These are phyloP conservation scores for Aspergillus sparsus DNA, from an alignment of 495 filamentous ascomycete species.

Conservation along the genomic window DNA sequence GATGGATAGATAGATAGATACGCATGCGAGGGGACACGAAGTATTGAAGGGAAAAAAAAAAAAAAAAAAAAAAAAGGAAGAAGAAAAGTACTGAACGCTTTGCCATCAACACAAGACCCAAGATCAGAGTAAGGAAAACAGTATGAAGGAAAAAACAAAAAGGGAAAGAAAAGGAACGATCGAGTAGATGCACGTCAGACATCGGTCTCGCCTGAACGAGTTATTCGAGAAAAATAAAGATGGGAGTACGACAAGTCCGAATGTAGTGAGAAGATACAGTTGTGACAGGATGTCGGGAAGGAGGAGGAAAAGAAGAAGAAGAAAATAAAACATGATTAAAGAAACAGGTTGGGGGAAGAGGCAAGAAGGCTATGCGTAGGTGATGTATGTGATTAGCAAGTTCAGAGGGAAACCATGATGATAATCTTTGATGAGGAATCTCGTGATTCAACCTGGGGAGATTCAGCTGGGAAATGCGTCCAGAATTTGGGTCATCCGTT, in stretches of 20 bases:
- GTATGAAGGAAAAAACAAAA: no score
- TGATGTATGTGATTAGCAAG: no score
- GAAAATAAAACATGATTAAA: not conserved
- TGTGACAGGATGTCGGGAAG: not conserved
- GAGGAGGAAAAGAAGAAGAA: not conserved
- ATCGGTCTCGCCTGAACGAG: no score
- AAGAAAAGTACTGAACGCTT: no score
- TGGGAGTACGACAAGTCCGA: no score
- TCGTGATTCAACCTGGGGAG: not conserved
- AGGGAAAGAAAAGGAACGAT: no score
- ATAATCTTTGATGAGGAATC: not conserved
- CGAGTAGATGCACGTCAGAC: no score
- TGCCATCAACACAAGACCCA: no score
- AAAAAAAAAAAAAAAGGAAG: not conserved
- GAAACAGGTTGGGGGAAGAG: not conserved
- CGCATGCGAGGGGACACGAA: not conserved
- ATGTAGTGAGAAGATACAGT: no score
- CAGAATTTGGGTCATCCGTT: conserved; percentile 58
- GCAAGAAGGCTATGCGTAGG: not conserved
- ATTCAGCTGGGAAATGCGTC: conserved; percentile 31
- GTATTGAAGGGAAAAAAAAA: not conserved
- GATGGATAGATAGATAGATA: no score
- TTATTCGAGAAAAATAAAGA: not conserved
- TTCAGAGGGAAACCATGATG: no score
- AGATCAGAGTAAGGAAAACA: no score